phyloP scores from a whole-genome alignment of 352 stramenopile species.

The Pythium sukuiense region DNA sequence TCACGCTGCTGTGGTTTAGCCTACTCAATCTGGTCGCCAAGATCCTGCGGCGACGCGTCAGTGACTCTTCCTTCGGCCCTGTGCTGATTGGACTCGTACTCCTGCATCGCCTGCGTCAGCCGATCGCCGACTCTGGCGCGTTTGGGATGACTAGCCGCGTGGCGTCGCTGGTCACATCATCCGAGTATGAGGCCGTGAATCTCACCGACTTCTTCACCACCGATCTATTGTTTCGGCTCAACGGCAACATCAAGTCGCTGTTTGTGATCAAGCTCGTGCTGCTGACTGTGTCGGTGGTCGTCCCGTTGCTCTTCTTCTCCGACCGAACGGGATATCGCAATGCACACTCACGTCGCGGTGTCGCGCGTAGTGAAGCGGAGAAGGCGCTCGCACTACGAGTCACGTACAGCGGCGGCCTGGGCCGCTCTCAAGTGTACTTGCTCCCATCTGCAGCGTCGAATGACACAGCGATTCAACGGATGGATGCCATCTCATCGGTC shows the following conservation, averaged over 20 bases:
- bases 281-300: conserved; percentile 28
- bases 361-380: conserved; percentile 26
- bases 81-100: conserved; percentile 31
- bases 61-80: conserved; percentile 35
- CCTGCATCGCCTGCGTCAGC: conserved; percentile 27
- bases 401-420: conserved; percentile 31
- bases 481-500: background rate
- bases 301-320: conserved; percentile 23
- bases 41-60: conserved; percentile 31
- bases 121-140: conserved; percentile 21
- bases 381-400: conserved; percentile 28
- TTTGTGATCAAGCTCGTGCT: conserved; percentile 32
- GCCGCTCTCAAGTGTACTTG: conserved; percentile 19
- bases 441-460: background rate
- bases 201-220: conserved; percentile 30
- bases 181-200: conserved; percentile 25
- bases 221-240: conserved; percentile 28
- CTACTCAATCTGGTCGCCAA: conserved; percentile 36
- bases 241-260: conserved; percentile 27
- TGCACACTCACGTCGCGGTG: conserved; percentile 14
- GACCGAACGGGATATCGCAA: conserved; percentile 12
- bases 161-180: conserved; percentile 24
- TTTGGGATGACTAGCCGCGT: conserved; percentile 35
- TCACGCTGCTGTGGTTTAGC: conserved; percentile 31
- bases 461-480: background rate